phyloP scores from a whole-genome alignment of 2,329 filamentous ascomycete genomes.

The Anisogramma anomala region DNA sequence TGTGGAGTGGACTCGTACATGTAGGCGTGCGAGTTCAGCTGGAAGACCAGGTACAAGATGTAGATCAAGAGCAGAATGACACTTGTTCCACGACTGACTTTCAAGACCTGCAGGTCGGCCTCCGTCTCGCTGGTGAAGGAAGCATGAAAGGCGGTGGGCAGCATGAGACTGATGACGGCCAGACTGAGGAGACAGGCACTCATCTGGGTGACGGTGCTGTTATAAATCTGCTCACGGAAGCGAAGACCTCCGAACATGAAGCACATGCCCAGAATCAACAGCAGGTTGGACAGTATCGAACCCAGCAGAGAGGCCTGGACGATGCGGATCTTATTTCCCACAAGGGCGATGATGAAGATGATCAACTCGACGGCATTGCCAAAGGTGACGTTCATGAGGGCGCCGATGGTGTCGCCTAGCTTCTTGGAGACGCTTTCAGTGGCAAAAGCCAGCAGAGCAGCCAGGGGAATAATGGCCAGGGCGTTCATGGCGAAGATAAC shows the following conservation, averaged over 20 bases:
- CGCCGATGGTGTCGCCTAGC: constrained; percentile 62
- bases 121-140: constrained; percentile 48
- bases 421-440: constrained; percentile 64
- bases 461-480: constrained; percentile 63
- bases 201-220: constrained; percentile 92
- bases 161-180: constrained; percentile 76
- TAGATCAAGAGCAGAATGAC: constrained; percentile 65
- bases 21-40: constrained; percentile 56
- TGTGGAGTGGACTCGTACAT: constrained; percentile 63
- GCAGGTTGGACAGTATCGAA: constrained; percentile 77
- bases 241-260: constrained; percentile 79
- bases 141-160: constrained; percentile 50
- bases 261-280: constrained; percentile 84
- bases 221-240: constrained; percentile 87
- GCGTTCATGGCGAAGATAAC: constrained; percentile 64
- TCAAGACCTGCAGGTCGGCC: constrained; percentile 52
- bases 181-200: constrained; percentile 84
- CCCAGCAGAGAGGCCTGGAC: constrained; percentile 85
- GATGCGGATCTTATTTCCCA: constrained; percentile 68
- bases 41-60: constrained; percentile 61
- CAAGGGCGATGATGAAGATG: constrained; percentile 41
- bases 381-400: constrained; percentile 65
- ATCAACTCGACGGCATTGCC: constrained; percentile 72
- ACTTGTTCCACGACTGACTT: constrained; percentile 67
- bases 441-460: constrained; percentile 59